Conservation (phyloP, 352 stramenopile species). For the Plasmopara halstedii region DNA sequence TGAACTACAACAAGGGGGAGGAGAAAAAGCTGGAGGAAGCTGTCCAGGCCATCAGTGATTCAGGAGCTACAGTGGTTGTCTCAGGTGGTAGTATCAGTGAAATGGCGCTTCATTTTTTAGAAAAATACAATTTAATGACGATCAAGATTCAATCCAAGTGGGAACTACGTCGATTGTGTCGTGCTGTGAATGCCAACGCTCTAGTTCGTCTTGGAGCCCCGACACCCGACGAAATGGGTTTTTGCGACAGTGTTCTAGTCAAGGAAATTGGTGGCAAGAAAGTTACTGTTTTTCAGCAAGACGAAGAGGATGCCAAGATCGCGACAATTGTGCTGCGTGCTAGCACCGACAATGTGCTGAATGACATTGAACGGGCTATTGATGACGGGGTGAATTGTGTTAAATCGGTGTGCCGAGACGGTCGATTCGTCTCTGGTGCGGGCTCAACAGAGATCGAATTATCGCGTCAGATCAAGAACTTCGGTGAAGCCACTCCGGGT, state of each 20-base stretch:
- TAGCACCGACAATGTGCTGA: constrained; percentile 95
- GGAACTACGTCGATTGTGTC: constrained; percentile 96
- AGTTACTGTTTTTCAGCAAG: constrained; percentile 94
- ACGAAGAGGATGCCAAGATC: constrained; percentile 92
- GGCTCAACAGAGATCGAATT: constrained; percentile 96
- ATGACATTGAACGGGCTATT: constrained; percentile 97
- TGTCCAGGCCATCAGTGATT: constrained; percentile 94
- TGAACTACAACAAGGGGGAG: constrained; percentile 99
- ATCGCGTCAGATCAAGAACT: constrained; percentile 90
- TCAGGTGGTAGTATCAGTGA: constrained; percentile 95
- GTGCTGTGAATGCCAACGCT: constrained; percentile 94
- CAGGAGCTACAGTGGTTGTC: constrained; percentile 94
- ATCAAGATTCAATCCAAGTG: constrained; percentile 98
- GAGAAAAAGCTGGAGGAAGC: constrained; percentile 97
- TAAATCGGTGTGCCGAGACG: constrained; percentile 92
- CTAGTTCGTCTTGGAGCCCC: constrained; percentile 95
- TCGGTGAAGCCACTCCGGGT: constrained; percentile 92
- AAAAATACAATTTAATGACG: constrained; percentile 97
- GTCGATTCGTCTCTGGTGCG: constrained; percentile 91
- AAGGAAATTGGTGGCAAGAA: constrained; percentile 95
- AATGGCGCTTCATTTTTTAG: constrained; percentile 99
- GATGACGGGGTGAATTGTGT: constrained; percentile 98
- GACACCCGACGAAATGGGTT: constrained; percentile 98
- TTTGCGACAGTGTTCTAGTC: constrained; percentile 88
- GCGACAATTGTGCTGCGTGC: constrained; percentile 93